These are phyloP conservation scores for Neonectria sp. DNA, from an alignment of 2,329 filamentous ascomycete genomes.

Conservation along the genomic window DNA sequence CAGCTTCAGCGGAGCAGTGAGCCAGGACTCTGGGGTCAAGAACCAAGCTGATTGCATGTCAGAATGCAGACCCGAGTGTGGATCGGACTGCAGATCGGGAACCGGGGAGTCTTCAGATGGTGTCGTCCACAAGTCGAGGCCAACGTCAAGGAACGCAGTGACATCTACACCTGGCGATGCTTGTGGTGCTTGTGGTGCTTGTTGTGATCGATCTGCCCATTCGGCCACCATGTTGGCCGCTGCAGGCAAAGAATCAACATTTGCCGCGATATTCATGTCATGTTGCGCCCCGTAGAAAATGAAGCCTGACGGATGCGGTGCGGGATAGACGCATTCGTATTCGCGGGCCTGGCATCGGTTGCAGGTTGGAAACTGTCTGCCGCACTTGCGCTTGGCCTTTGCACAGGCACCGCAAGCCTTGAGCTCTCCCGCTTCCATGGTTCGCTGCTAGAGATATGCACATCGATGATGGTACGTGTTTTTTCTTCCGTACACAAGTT, in stretches of 20 bases:
- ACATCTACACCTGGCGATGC: background rate
- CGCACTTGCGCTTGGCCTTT: slow-evolving; percentile 1
- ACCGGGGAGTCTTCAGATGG: background rate
- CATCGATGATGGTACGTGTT: background rate
- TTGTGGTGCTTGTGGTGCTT: background rate
- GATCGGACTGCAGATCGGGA: background rate
- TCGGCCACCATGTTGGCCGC: background rate
- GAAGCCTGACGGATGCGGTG: background rate
- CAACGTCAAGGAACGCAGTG: background rate
- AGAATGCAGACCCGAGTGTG: background rate
- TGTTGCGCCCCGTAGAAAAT: background rate
- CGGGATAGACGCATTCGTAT: slow-evolving; percentile 10
- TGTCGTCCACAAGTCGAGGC: background rate
- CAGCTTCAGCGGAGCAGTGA: background rate
- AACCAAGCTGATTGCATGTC: background rate
- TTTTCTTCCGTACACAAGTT: background rate
- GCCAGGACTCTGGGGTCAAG: background rate
- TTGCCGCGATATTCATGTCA: background rate
- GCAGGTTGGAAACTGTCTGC: background rate
- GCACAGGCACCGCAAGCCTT: slow-evolving; percentile 1
- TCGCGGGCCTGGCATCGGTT: slow-evolving; percentile 6
- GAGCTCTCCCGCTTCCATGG: slow-evolving; percentile 1
- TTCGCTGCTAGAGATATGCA: background rate
- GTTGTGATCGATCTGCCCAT: background rate
- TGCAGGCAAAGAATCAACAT: background rate